phyloP scores from a whole-genome alignment of 441 rosid species.

The Syzygium malaccense region DNA sequence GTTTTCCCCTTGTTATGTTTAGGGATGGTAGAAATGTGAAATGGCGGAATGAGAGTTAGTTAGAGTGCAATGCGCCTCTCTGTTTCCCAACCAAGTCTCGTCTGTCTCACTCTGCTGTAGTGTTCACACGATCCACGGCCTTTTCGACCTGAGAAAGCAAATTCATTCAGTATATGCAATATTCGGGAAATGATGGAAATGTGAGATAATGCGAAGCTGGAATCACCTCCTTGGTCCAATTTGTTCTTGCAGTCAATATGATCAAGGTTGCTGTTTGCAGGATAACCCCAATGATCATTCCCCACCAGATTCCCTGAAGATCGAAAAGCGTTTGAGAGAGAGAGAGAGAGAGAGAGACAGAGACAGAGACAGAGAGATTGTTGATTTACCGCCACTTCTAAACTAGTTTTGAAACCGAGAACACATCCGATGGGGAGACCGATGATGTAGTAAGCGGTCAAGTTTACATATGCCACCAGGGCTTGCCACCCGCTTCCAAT shows the following conservation, averaged over 20 bases:
- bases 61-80: background rate
- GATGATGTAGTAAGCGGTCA: conserved; percentile 57
- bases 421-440: conserved; percentile 86
- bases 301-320: conserved; percentile 95
- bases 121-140: conserved; percentile 37
- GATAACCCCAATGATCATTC: conserved; percentile 71
- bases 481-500: conserved; percentile 93
- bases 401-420: conserved; percentile 74
- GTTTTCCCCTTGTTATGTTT: background rate
- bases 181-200: background rate
- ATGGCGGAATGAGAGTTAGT: background rate
- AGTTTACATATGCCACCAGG: conserved; percentile 72
- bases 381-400: conserved; percentile 71
- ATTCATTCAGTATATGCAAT: background rate
- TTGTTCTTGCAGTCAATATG: conserved; percentile 73
- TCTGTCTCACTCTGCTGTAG: conserved; percentile 29
- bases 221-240: conserved; percentile 63
- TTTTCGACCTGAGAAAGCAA: conserved; percentile 44
- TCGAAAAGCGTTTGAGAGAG: background rate
- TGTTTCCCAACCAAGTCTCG: conserved; percentile 5
- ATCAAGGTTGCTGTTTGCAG: conserved; percentile 62
- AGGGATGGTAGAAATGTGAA: background rate
- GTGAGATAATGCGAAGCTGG: background rate
- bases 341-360: background rate
- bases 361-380: background rate